Conservation (phyloP, 1,139 yeast genomes). For the Meyerozyma guilliermondii region DNA sequence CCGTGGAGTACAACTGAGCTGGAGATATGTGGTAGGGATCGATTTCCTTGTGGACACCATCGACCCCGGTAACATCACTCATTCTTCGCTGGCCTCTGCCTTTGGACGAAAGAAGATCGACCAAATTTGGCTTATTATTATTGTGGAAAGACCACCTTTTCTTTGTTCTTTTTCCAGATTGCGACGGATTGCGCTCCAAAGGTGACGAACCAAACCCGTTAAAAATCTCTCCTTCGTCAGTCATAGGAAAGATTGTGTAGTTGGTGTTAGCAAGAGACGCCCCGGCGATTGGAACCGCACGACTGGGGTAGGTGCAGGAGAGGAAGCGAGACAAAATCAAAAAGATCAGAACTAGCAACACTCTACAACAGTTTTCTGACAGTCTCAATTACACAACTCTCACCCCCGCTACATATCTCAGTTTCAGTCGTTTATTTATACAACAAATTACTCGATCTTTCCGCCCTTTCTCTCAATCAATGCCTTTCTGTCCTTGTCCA, state of each 20-base stretch:
- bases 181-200: conserved; percentile 20
- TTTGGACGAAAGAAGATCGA: conserved; percentile 21
- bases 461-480: conserved; percentile 94
- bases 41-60: conserved; percentile 51
- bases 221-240: conserved; percentile 29
- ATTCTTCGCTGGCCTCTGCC: conserved; percentile 25
- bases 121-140: conserved; percentile 32
- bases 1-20: conserved; percentile 88
- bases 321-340: neutral
- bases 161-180: conserved; percentile 26
- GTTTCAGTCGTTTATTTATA: conserved; percentile 1
- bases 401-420: neutral
- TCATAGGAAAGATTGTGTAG: neutral
- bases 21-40: conserved; percentile 58
- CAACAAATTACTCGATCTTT: conserved; percentile 24
- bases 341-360: too few species aligned
- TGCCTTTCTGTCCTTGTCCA: conserved; percentile 99
- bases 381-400: too few species aligned
- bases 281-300: neutral
- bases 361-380: too few species aligned
- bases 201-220: conserved; percentile 40
- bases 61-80: conserved; percentile 41
- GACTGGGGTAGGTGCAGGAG: neutral
- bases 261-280: neutral
- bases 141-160: conserved; percentile 45